These are phyloP conservation scores for Penicillium oxalicum DNA, from an alignment of 2,329 filamentous ascomycete species.

Conservation along the genomic window DNA sequence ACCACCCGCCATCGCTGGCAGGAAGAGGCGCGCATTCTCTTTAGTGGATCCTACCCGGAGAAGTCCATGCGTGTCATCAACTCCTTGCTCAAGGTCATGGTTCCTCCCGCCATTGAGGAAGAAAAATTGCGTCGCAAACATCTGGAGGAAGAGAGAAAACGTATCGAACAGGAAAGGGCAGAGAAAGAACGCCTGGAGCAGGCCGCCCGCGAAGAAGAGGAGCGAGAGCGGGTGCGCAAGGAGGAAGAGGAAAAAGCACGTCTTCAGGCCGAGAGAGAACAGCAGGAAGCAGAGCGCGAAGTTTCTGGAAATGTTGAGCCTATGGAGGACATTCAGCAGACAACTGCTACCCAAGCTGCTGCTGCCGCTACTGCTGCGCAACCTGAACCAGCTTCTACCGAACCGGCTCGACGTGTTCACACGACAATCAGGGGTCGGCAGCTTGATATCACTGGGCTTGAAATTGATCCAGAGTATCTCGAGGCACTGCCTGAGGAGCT, in stretches of 20 bases:
- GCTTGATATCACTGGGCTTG: slow-evolving; percentile 87
- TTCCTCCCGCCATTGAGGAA: slow-evolving; percentile 76
- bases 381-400: slow-evolving; percentile 44
- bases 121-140: slow-evolving; percentile 65
- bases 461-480: slow-evolving; percentile 90
- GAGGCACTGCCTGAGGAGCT: slow-evolving; percentile 97
- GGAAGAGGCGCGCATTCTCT: slow-evolving; percentile 84
- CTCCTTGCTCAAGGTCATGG: slow-evolving; percentile 64
- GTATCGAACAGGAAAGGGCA: slow-evolving; percentile 56
- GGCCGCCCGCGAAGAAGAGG: slow-evolving; percentile 62
- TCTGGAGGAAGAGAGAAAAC: slow-evolving; percentile 50
- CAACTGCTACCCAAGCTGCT: slow-evolving; percentile 27
- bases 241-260: slow-evolving; percentile 64
- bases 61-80: slow-evolving; percentile 63
- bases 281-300: slow-evolving; percentile 52
- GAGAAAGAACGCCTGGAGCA: slow-evolving; percentile 58
- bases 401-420: slow-evolving; percentile 57
- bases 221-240: slow-evolving; percentile 62
- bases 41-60: slow-evolving; percentile 62
- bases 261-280: slow-evolving; percentile 56
- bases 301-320: slow-evolving; percentile 45
- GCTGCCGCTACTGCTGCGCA: slow-evolving; percentile 30
- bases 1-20: slow-evolving; percentile 74
- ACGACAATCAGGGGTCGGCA: slow-evolving; percentile 81
- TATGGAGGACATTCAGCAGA: slow-evolving; percentile 73